These are phyloP conservation scores for Pseudevernia furfuracea DNA, from an alignment of 495 filamentous ascomycete genomes.

Conservation along the genomic window DNA sequence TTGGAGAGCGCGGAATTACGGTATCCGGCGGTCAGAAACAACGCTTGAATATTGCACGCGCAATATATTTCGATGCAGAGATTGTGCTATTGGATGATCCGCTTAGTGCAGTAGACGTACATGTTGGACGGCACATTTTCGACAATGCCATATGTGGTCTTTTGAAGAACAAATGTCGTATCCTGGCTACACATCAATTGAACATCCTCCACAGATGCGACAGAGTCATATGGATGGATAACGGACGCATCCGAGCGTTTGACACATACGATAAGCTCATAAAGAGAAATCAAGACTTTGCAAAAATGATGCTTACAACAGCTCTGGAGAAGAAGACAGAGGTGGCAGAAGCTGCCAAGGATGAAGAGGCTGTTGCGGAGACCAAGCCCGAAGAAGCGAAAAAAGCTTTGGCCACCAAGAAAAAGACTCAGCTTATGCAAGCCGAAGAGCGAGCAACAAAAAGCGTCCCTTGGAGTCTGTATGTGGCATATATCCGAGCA, in stretches of 20 bases:
- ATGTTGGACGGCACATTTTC: slow-evolving; percentile 34
- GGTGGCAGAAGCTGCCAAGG: not conserved
- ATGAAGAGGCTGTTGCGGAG: not conserved
- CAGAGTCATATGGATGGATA: slow-evolving; percentile 26
- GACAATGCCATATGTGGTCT: slow-evolving; percentile 28
- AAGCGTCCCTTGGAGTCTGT: not conserved
- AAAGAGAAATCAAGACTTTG: not conserved
- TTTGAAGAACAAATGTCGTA: slow-evolving; percentile 24
- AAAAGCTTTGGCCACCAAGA: not conserved
- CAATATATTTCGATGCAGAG: slow-evolving; percentile 46
- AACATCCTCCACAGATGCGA: slow-evolving; percentile 24
- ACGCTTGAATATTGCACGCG: slow-evolving; percentile 56
- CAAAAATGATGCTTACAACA: not conserved
- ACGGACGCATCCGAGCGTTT: slow-evolving; percentile 29
- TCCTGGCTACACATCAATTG: slow-evolving; percentile 31
- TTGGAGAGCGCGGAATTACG: slow-evolving; percentile 74
- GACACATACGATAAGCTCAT: slow-evolving; percentile 25
- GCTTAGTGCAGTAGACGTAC: slow-evolving; percentile 46
- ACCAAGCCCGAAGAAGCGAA: not conserved
- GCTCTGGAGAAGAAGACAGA: not conserved
- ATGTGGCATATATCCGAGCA: slow-evolving; percentile 1
- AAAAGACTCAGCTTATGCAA: not conserved
- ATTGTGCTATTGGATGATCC: slow-evolving; percentile 48
- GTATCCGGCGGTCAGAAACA: slow-evolving; percentile 82
- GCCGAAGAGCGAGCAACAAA: not conserved